These are phyloP conservation scores for Ilex asprella DNA, from an alignment of 257 asterid species.

Conservation along the genomic window DNA sequence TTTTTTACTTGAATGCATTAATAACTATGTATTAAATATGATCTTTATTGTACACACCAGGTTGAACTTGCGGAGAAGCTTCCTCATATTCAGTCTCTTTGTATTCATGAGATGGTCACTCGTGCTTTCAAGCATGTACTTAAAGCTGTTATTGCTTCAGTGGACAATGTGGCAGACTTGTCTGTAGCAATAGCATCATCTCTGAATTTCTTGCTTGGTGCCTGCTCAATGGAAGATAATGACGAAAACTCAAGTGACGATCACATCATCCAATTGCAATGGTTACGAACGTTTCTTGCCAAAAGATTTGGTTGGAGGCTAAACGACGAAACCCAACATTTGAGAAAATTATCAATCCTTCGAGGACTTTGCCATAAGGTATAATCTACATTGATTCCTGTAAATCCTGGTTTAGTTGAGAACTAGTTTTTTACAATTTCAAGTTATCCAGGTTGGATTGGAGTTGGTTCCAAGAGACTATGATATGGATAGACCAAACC, in stretches of 20 bases:
- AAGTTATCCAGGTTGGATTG: conserved; percentile 64
- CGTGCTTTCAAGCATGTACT: conserved; percentile 90
- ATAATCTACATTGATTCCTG: conserved; percentile 18
- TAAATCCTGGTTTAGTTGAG: conserved; percentile 12
- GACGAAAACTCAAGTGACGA: conserved; percentile 21
- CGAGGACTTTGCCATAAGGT: conserved; percentile 99
- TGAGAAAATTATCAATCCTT: conserved; percentile 77
- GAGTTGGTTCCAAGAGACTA: conserved; percentile 91
- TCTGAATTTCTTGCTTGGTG: conserved; percentile 83
- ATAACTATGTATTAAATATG: conserved; percentile 6
- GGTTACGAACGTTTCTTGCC: conserved; percentile 57
- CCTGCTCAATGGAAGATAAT: conserved; percentile 34
- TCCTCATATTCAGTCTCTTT: conserved; percentile 95
- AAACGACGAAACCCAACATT: conserved; percentile 63
- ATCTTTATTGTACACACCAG: conserved; percentile 42
- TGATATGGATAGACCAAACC: conserved; percentile 74
- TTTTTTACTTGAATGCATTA: neutral
- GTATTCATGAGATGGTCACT: conserved; percentile 98
- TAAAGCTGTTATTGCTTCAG: conserved; percentile 91
- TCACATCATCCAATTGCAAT: conserved; percentile 53
- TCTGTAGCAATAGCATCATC: conserved; percentile 68
- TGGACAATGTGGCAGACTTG: conserved; percentile 47
- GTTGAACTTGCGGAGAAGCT: conserved; percentile 94
- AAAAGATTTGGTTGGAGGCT: conserved; percentile 76
- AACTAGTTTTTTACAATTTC: conserved; percentile 14